Conservation (phyloP, 495 filamentous ascomycete genomes). For the Neurospora tetraspora region DNA sequence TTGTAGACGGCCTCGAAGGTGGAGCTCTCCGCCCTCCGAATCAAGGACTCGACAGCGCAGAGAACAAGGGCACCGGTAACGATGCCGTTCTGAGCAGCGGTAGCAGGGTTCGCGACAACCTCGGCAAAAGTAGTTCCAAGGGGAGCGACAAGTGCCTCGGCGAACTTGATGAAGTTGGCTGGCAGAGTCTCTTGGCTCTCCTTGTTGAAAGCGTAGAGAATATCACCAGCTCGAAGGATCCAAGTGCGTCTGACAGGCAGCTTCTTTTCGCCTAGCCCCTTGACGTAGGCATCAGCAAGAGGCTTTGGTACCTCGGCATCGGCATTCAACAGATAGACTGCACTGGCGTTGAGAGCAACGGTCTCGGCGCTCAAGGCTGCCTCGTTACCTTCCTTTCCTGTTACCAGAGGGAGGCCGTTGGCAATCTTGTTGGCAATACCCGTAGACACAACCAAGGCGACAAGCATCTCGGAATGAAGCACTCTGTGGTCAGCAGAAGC, state of each 20-base stretch:
- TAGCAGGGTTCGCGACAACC: constrained; percentile 60
- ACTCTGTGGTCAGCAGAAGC: constrained; percentile 72
- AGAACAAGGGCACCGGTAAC: constrained; percentile 64
- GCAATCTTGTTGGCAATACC: constrained; percentile 55
- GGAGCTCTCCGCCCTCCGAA: constrained; percentile 31
- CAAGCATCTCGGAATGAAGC: constrained; percentile 68
- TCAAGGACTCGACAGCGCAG: constrained; percentile 48
- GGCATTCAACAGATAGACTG: constrained; percentile 47
- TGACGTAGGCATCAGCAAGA: constrained; percentile 59
- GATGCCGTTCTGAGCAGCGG: constrained; percentile 66
- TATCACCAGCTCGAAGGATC: constrained; percentile 62
- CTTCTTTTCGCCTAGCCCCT: constrained; percentile 79
- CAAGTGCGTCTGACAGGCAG: constrained; percentile 68
- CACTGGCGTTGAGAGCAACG: constrained; percentile 52
- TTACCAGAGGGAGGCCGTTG: constrained; percentile 49
- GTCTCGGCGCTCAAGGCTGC: constrained; percentile 65
- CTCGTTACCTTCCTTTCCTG: constrained; percentile 80
- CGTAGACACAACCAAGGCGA: constrained; percentile 45
- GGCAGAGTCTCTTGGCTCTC: constrained; percentile 31
- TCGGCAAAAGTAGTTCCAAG: constrained; percentile 70
- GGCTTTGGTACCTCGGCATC: constrained; percentile 49
- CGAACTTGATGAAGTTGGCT: constrained; percentile 41
- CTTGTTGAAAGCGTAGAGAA: constrained; percentile 49
- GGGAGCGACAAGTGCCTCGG: constrained; percentile 50
- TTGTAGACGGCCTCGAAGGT: constrained; percentile 37